Evolutionary conservation across 306 rosid species (phyloP).

Genomic region (Dalbergia cochinchinensis): DNA sequence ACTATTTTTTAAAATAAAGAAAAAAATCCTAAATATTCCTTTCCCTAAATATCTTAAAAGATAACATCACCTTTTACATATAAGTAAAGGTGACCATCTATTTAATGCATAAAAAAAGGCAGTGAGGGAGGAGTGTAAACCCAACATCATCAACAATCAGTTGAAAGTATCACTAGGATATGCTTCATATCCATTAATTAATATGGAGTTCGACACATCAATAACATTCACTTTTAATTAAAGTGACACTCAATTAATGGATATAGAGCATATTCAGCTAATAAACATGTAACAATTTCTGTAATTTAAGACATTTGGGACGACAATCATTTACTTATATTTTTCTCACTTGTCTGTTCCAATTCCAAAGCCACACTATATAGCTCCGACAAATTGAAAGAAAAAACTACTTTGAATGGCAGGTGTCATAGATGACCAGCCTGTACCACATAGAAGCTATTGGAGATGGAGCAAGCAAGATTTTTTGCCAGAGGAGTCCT

Average conservation of each 20-base stretch:
- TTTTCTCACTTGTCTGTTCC: too few relatives aligned
- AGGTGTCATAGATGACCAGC: constrained; percentile 8
- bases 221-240: too few relatives aligned
- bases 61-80: neutral
- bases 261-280: too few relatives aligned
- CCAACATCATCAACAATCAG: too few relatives aligned
- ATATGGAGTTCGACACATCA: accelerated
- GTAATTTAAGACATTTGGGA: neutral
- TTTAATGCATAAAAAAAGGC: neutral
- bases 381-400: constrained; percentile 9
- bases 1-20: too few relatives aligned
- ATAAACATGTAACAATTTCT: too few relatives aligned
- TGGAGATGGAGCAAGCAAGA: constrained; percentile 85
- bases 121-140: neutral
- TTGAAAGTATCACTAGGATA: too few relatives aligned
- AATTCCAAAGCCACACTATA: neutral
- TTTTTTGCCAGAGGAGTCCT: constrained; percentile 84
- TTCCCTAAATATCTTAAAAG: too few relatives aligned
- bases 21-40: too few relatives aligned
- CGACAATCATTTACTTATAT: neutral
- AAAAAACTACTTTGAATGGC: constrained; percentile 37
- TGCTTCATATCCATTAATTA: too few relatives aligned
- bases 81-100: neutral
- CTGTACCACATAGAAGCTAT: constrained; percentile 58
- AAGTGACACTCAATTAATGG: too few relatives aligned